Base-by-base conservation (phyloP, 208 protist species). In the Wallacemonas sp. region DNA sequence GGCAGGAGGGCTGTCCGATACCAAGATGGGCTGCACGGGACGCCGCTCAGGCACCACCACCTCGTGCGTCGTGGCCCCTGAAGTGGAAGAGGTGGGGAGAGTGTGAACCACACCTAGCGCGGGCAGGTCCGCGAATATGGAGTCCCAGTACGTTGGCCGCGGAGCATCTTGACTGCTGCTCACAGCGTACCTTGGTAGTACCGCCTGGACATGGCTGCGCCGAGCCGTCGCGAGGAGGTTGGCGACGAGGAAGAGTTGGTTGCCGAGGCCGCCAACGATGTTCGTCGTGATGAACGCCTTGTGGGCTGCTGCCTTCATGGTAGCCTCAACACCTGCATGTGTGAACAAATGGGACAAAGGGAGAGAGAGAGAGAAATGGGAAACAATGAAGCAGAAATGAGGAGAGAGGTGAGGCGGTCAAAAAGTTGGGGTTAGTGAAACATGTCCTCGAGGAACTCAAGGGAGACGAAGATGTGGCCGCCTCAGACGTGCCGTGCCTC, bases 201-300 rank as follows among this genome's bases (percentile, higher is more conserved):
- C 72, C 5, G 86, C 76, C 17, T 75, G 63, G 1, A 91, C 44
- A 29, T 61, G 24, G 41, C 73, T 84, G 11, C 90, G 83, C 23
- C 41, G 63, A 21, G 87, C 56, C 0, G 86, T 92, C 24, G 90
- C 87, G 12, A 96, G 39, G 1, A 93, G 72, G 43, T 93, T 96
- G 0, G 90, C 85, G 11, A 93, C 41, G 19, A 96, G 81, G 54
- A 96, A 96, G 19, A 96, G 74, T 38, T 96, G 90, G 47, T 96
- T 96, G 27, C 90, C 90, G 0, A 96, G 61, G 17, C 90, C 90
- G 27, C 90, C 90, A 8, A 96, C 85, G 0, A 96, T 68, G 57
- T 92, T 95, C 0, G 86, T 91, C 1, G 89, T 95, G 23, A 95
- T 46, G 21, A 38, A 39, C 8, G 43, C 32, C 30, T 19, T 58